Evolutionary conservation across 2,329 filamentous ascomycete genomes (phyloP), one percentile per base, ranked within the genome.

Genomic region (Boeremia lycopersici): DNA sequence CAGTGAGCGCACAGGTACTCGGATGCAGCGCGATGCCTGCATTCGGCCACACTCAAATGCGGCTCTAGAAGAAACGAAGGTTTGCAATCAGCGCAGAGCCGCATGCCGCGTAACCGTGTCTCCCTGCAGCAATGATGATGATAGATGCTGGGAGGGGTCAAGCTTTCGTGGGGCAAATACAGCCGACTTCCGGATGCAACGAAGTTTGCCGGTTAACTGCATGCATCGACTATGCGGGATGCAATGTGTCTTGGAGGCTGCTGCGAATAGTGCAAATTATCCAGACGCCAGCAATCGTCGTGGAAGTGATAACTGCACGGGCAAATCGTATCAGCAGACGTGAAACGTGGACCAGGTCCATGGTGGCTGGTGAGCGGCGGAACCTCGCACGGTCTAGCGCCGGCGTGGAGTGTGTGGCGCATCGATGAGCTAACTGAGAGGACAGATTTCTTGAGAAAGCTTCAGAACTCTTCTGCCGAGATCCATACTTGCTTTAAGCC

Each of bases 371-470:
- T 55, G 52, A 46, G 52, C 42, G 36, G 12, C 12, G 28, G 38
- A 34, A 30, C 26, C 40, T 54, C 39, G 38, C 51, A 39, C 45
- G 53, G 47, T 38, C 47, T 47, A 41, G 46, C 36, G 52, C 25
- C 52, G 30, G 42, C 43, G 53, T 56, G 53, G 53, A 48, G 45
- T 42, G 52, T 55, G 52, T 55, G 52, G 52, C 52, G 52, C 46
- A 42, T 41, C 46, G 34, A 55, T 50, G 47, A 55, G 47, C 52
- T 55, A 55, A 48, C 47, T 56, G 58, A 62, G 57, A 65, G 63
- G 63, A 65, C 63, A 65, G 57, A 65, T 65, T 64, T 65, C 62
- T 61, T 50, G 59, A 48, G 59, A 47, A 23, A 53, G 51, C 39
- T 52, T 45, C 43, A 50, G 30, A 54, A 12, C 47, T 40, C 29